phyloP scores from a whole-genome alignment of 495 filamentous ascomycete genomes.

The Penicillium pulvis region DNA sequence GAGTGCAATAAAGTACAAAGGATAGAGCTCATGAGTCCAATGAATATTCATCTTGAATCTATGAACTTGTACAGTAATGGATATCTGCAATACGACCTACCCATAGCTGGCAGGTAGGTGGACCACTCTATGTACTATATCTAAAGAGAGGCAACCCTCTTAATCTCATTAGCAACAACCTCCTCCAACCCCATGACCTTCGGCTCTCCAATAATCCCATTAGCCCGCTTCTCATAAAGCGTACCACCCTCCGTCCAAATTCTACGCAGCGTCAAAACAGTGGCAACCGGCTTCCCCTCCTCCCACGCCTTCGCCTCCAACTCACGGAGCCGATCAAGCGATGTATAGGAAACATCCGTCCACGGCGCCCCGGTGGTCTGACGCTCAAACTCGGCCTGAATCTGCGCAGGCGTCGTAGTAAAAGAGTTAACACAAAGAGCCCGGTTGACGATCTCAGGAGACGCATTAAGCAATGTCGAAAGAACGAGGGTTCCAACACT shows the following conservation, averaged over 20 bases:
- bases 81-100: background rate
- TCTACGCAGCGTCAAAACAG: conserved; percentile 57
- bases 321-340: conserved; percentile 51
- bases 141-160: conserved; percentile 21
- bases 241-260: conserved; percentile 76
- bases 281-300: conserved; percentile 53
- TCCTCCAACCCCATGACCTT: conserved; percentile 52
- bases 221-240: conserved; percentile 67
- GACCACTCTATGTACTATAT: background rate
- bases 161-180: conserved; percentile 33
- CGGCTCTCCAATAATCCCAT: conserved; percentile 53
- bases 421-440: conserved; percentile 72
- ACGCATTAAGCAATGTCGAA: conserved; percentile 56
- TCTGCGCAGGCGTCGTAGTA: conserved; percentile 60
- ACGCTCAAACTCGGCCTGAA: conserved; percentile 65
- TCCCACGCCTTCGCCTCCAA: conserved; percentile 60
- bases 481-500: conserved; percentile 69
- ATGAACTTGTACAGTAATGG: background rate
- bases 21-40: background rate
- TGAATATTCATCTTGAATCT: background rate
- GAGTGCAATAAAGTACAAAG: background rate
- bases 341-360: conserved; percentile 56
- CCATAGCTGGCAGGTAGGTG: background rate
- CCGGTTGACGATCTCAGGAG: conserved; percentile 49
- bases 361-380: conserved; percentile 56